These are phyloP conservation scores for Thermochaetoides thermophila DNA, from an alignment of 495 filamentous ascomycete genomes.

Conservation along the genomic window DNA sequence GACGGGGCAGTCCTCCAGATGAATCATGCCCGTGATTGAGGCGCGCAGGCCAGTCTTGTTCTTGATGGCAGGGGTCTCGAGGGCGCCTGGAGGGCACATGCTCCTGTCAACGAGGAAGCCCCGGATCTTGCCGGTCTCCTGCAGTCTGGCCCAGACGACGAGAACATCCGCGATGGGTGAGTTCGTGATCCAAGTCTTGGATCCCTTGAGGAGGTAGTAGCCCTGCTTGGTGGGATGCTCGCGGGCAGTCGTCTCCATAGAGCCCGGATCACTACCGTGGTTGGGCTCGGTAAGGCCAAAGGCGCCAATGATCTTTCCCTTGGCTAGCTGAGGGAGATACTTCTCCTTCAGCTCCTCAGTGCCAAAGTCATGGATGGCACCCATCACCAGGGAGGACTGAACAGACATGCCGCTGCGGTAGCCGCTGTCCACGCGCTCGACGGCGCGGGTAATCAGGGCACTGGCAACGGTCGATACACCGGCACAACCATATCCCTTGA, in stretches of 20 bases:
- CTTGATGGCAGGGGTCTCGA: slow-evolving; percentile 86
- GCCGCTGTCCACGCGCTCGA: slow-evolving; percentile 89
- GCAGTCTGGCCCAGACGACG: slow-evolving; percentile 87
- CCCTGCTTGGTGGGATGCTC: slow-evolving; percentile 81
- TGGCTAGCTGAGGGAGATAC: slow-evolving; percentile 69
- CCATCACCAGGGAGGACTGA: slow-evolving; percentile 90
- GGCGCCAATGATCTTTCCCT: slow-evolving; percentile 74
- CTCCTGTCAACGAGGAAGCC: slow-evolving; percentile 79
- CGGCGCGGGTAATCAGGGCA: slow-evolving; percentile 87
- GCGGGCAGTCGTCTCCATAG: slow-evolving; percentile 82
- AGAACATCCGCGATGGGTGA: slow-evolving; percentile 85
- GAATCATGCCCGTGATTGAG: slow-evolving; percentile 95
- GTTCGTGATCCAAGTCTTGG: slow-evolving; percentile 99
- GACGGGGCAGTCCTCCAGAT: slow-evolving; percentile 78
- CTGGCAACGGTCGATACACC: slow-evolving; percentile 82
- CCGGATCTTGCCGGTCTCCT: slow-evolving; percentile 84
- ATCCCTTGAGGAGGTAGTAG: slow-evolving; percentile 62
- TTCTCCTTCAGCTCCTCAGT: slow-evolving; percentile 80
- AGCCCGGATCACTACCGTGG: slow-evolving; percentile 90
- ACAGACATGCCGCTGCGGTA: slow-evolving; percentile 95
- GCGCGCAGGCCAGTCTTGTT: slow-evolving; percentile 90
- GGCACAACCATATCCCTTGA: slow-evolving; percentile 89
- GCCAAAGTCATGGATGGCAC: slow-evolving; percentile 88
- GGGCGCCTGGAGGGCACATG: slow-evolving; percentile 67
- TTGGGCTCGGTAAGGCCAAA: slow-evolving; percentile 97